Evolutionary conservation across 2,329 filamentous ascomycete species (phyloP).

Genomic region (Sphaerulina populicola): DNA sequence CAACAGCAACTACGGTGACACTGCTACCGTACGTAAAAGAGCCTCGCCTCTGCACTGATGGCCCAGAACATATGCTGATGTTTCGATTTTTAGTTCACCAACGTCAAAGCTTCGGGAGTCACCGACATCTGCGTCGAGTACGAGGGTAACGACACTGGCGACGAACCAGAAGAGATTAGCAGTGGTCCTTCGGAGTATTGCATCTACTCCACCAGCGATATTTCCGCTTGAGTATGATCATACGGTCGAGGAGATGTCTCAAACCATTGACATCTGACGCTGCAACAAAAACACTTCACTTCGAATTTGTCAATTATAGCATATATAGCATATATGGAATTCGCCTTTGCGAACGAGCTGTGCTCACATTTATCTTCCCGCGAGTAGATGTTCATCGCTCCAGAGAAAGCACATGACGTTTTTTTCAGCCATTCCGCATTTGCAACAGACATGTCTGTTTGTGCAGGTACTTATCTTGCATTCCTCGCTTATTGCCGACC

Average conservation of each 20-base stretch:
- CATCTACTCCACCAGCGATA: constrained; percentile 28
- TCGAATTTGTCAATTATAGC: not conserved
- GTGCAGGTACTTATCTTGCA: no score
- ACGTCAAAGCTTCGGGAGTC: constrained; percentile 34
- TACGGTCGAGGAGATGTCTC: not conserved
- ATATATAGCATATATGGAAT: not conserved
- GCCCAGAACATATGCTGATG: not conserved
- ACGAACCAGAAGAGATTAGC: constrained; percentile 30
- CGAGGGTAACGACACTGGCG: constrained; percentile 31
- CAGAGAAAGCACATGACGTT: no score
- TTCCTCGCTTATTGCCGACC: no score
- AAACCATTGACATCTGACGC: not conserved
- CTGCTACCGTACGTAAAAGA: constrained; percentile 2
- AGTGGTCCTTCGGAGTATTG: constrained; percentile 31
- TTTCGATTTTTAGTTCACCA: constrained; percentile 22
- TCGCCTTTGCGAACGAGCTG: not conserved
- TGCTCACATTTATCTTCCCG: no score
- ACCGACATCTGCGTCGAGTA: constrained; percentile 33
- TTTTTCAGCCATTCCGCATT: no score
- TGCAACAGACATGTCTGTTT: no score
- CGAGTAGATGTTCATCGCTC: no score
- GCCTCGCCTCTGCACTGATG: not conserved
- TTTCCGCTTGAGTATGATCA: constrained; percentile 16
- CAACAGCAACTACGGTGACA: constrained; percentile 38
- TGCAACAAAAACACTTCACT: not conserved